Percentiles rank a stretch among this genome's conserved stretches.
These are phyloP conservation scores for Paraphaeosphaeria minitans DNA, from an alignment of 2,329 filamentous ascomycete species.

Conservation along the genomic window DNA sequence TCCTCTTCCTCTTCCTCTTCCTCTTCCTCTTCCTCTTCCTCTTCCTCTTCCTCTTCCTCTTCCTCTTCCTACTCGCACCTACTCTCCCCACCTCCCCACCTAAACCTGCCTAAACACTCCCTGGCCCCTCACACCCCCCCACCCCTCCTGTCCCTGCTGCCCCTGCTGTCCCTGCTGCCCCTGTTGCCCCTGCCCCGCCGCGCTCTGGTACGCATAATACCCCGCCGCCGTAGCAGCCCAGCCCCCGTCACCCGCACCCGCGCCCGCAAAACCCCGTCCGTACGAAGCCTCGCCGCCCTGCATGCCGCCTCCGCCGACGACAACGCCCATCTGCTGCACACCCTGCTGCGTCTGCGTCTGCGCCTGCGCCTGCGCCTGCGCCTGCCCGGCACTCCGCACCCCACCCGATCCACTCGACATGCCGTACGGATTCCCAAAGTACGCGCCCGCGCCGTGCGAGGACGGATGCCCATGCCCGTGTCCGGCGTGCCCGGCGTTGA, in stretches of 20 bases:
- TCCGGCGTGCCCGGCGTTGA: no score
- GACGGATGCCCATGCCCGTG: no score
- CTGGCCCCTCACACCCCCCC: slow-evolving; percentile 26
- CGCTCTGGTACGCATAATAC: slow-evolving; percentile 34
- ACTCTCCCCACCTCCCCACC: background rate
- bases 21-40: no score
- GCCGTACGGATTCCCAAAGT: slow-evolving; percentile 27
- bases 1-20: no score
- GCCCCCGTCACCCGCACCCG: slow-evolving; percentile 24
- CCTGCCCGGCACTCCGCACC: slow-evolving; percentile 12
- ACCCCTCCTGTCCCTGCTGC: slow-evolving; percentile 32
- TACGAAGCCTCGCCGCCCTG: no score
- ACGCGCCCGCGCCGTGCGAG: slow-evolving; percentile 7
- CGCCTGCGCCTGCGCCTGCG: slow-evolving; percentile 27
- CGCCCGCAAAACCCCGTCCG: no score
- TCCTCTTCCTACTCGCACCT: no score
- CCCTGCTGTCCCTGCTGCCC: slow-evolving; percentile 30
- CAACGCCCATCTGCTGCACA: slow-evolving; percentile 24
- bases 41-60: no score
- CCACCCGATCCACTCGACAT: slow-evolving; percentile 20
- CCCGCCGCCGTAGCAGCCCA: slow-evolving; percentile 18
- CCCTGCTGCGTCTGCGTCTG: slow-evolving; percentile 14
- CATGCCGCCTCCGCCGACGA: slow-evolving; percentile 23
- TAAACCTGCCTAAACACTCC: slow-evolving; percentile 30
- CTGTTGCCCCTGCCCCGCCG: slow-evolving; percentile 21